Evolutionary conservation across 2,329 filamentous ascomycete species (phyloP).

Genomic region (Aaosphaeria arxii): DNA sequence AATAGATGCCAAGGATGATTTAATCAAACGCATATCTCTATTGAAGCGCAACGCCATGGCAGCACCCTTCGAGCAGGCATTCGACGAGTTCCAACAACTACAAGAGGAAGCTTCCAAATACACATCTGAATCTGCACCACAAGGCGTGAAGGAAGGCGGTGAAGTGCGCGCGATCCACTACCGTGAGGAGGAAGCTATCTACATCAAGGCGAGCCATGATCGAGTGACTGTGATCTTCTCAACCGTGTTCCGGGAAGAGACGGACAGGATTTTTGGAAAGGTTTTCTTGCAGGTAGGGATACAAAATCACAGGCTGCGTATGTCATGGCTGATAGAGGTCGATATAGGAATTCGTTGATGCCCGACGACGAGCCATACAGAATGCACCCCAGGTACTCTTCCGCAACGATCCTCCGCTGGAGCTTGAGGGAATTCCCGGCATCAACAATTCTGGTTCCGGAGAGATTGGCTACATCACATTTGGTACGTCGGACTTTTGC

Average conservation of each 20-base stretch:
- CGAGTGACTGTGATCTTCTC: slow-evolving; percentile 99
- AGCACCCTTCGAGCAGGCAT: slow-evolving; percentile 95
- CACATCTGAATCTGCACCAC: slow-evolving; percentile 88
- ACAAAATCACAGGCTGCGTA: not conserved
- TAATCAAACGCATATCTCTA: slow-evolving; percentile 83
- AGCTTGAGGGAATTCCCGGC: slow-evolving; percentile 84
- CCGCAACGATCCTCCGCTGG: slow-evolving; percentile 88
- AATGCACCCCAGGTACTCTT: slow-evolving; percentile 98
- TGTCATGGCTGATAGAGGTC: not conserved
- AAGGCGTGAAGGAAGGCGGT: slow-evolving; percentile 84
- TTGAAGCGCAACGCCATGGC: slow-evolving; percentile 99
- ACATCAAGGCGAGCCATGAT: slow-evolving; percentile 96
- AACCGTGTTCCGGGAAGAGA: slow-evolving; percentile 96
- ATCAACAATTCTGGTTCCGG: slow-evolving; percentile 68
- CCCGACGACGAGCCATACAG: slow-evolving; percentile 88
- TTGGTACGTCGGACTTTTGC: slow-evolving; percentile 60
- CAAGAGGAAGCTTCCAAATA: slow-evolving; percentile 88
- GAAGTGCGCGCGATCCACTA: slow-evolving; percentile 97
- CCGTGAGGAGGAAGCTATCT: slow-evolving; percentile 97
- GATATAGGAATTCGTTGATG: slow-evolving; percentile 84
- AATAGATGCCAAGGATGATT: slow-evolving; percentile 76
- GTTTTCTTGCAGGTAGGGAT: slow-evolving; percentile 75
- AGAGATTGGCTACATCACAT: slow-evolving; percentile 96
- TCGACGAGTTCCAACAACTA: slow-evolving; percentile 84
- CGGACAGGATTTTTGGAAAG: slow-evolving; percentile 94